Base-by-base conservation (phyloP, 257 asterid species). In the Misopates orontium region DNA sequence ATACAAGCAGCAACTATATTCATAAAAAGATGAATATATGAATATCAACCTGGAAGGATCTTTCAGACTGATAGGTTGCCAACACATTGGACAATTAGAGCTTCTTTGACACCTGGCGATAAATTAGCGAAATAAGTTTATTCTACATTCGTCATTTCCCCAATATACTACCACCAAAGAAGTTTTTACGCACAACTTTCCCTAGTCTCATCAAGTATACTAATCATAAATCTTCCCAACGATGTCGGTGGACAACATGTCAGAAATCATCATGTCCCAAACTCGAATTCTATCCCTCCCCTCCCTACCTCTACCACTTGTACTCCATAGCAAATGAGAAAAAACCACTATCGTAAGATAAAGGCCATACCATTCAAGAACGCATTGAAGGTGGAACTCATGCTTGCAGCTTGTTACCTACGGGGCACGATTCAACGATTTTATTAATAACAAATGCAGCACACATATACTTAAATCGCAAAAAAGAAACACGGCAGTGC, bases 81-180 rank as follows among this genome's bases (percentile, higher is more conserved):
- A 93, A 72, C 98, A 93, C 98, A 93, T 93, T 56, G 98, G 97
- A 77, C 98, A 93, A 50, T 82, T 83, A 55, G 98, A 93, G 78
- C 98, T 93, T 79, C 98, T 83, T 67, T 93, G 96, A 68, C 97
- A 90, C 98, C 98, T 93, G 75, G 61, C 59, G 48, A 63, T 58
- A 79, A n/a, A n/a, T n/a, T 15, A 66, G 40, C 58, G 73, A 24
- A 56, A 3, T 70, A 52, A 73, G 57, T 53, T 52, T 45, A n/a
- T n/a, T n/a, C n/a, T n/a, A n/a, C n/a, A n/a, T n/a, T n/a, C n/a
- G n/a, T n/a, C n/a, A n/a, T 40, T 62, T 36, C 58, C 25, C 50
- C 62, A 9, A 53, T 47, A 42, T 73, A 58, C 39, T 36, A 55
- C 39, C 49, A 45, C 16, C 20, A 23, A 42, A 40, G 25, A 13